Evolutionary conservation across 345 rosid species (phyloP), one percentile per base, ranked within the genome.

Genomic region (Geranium rotundifolium): DNA sequence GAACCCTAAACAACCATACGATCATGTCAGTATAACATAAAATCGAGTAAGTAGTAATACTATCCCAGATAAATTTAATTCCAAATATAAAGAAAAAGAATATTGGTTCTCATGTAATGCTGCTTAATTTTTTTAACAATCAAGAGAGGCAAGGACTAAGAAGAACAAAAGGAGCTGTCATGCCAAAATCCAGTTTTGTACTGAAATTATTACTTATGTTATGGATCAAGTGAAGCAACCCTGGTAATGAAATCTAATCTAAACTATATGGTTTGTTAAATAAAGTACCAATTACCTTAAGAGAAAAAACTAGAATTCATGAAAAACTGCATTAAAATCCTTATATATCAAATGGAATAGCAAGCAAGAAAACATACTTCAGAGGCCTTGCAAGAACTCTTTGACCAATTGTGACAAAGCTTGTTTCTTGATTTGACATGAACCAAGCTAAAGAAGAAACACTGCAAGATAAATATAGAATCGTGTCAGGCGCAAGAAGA

Each of bases 1-100:
- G 86, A 34, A 85, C 88, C 69, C 91, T 78, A 61, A 64, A 71
- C 61, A 17, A 69, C 34, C 50, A 60, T 61, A 17, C 10, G 8
- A 19, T 19, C 8, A 57, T 17, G 52, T 57, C 7, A 16, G 27
- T 23, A 57, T 57, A 19, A 8, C 60, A 57, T 19, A 9, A 2
- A 20, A 57, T 17, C 13, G 29, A 57, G 30, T 19, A 57, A 13
- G 19, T 29, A 19, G 30, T 5, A 56, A 23, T 7, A 57, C 19
- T 57, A 23, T 34, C 41, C 41, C 19, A 29, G 31, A 57, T 19
- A 19, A 57, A 9, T 57, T 8, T 14, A 16, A 57, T 57, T 16
- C 30, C 23, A 57, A 57, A 57, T n/a, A 57, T 12, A 20, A 57
- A 57, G 52, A 12, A 46, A 23, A 46, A 46, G 15, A 46, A 46